Evolutionary conservation across 1,284 basidiomycete genomes (phyloP), one percentile per base, ranked within the genome.

Genomic region (Puccinia sorghi): DNA sequence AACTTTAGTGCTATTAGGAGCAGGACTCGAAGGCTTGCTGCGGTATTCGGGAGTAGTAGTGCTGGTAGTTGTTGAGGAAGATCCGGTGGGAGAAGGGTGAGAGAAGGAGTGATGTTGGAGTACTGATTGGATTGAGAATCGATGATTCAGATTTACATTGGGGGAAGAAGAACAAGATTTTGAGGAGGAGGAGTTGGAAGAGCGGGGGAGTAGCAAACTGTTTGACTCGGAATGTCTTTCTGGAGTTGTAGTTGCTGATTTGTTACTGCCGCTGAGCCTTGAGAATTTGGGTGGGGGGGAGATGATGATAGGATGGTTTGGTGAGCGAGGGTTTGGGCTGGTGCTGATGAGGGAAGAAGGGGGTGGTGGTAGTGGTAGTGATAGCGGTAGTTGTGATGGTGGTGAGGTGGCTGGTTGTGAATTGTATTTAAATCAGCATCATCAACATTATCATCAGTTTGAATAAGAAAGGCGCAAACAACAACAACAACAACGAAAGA

Each of bases 71-170:
- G n/a, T n/a, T n/a, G n/a, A n/a, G n/a, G n/a, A n/a, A n/a, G n/a
- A n/a, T n/a, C n/a, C n/a, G n/a, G n/a, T n/a, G n/a, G n/a, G n/a
- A n/a, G n/a, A n/a, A n/a, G n/a, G n/a, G n/a, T n/a, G 32, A 25
- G 59, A 63, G 15, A 22, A 59, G 32, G 27, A 59, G n/a, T 5
- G 17, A 22, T 25, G 5, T 59, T 59, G 57, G 17, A 59, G 22
- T 6, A 59, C 57, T 37, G 57, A 59, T 13, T 59, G 57, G 57
- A 59, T 59, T 22, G 57, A 59, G 57, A 59, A 59, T 37, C 57
- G 57, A 20, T 59, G 9, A 17, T 59, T 25, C 12, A 3, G 22
- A 59, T 59, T 25, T 27, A 12, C 9, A 59, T 59, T 59, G 9
- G 57, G 32, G 13, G 57, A 59, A 5, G 57, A 27, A 27, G 57